Base-by-base conservation (phyloP, 352 stramenopile genomes). In the Pythium monospermum region DNA sequence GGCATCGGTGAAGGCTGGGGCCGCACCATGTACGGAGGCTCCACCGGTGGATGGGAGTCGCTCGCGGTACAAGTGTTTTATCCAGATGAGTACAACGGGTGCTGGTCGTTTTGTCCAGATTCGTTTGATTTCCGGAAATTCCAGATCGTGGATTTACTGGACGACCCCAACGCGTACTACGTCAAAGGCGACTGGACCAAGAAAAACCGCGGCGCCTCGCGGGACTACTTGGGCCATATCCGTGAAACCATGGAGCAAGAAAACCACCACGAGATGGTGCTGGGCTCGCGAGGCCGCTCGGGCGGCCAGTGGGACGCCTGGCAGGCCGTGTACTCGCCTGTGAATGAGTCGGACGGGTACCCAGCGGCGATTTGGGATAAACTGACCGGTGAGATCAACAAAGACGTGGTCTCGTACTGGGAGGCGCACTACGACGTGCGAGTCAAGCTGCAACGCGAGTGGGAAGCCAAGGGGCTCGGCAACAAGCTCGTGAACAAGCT, bases 41-140 rank as follows among this genome's bases (percentile, higher is more conserved):
- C 75, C 2, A 88, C 77, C 2, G 74, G 77, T 13, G 77, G 77
- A 2, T 88, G 77, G 77, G 77, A 88, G 62, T 88, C 77, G 0
- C 69, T 88, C 11, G 74, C 77, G 1, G 74, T 85, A 25, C 76
- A 88, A 30, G 76, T 88, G 2, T 85, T 80, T 57, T 88, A 88
- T 49, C 76, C 74, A 3, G 75, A 88, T 18, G 77, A 84, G 23
- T 88, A 86, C 72, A 88, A 86, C 46, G 77, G 77, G 48, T 88
- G 77, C 69, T 88, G 75, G 76, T 81, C 74, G n/a, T 88, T 88
- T 54, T 88, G 76, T 26, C 76, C 76, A 0, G 76, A 88, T 42
- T 76, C 77, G 31, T 88, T 86, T 45, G 77, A 88, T 52, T 88
- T 88, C 44, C 77, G 62, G 41, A 76, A 80, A 7, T 88, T 88